These are phyloP conservation scores for Solanum chiquidenum DNA, from an alignment of 257 asterid species.

Conservation along the genomic window DNA sequence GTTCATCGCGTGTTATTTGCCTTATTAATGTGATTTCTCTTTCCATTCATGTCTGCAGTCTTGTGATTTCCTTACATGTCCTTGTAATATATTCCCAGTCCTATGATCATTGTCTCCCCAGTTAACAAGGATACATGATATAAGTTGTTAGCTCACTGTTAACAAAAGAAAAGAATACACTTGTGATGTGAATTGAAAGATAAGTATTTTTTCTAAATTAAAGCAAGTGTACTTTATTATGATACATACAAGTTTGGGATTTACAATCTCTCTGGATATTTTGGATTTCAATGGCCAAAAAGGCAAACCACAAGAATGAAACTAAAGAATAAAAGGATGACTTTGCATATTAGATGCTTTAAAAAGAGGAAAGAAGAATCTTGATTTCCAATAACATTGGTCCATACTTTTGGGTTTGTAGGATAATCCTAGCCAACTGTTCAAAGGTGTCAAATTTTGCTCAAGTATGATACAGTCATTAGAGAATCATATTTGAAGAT, in stretches of 20 bases:
- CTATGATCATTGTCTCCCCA: neutral
- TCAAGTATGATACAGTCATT: neutral
- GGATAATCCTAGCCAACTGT: neutral
- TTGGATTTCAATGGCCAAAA: neutral
- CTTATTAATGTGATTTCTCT: neutral
- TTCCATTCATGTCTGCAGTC: neutral
- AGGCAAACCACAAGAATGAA: neutral
- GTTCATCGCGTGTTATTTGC: neutral
- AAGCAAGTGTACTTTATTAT: neutral
- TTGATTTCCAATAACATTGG: neutral
- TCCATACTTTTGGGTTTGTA: neutral
- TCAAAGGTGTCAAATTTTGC: neutral
- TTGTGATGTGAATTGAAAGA: neutral
- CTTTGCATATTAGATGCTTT: neutral
- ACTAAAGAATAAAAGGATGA: neutral
- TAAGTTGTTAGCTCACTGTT: neutral
- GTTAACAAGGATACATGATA: neutral
- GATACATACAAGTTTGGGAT: neutral
- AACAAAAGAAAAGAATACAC: neutral
- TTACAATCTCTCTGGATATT: neutral
- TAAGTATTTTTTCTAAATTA: neutral
- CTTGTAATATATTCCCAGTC: neutral
- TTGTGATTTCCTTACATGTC: neutral
- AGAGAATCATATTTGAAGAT: neutral
- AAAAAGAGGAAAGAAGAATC: neutral